These are phyloP conservation scores for Ophiostoma ulmi DNA, from an alignment of 2,329 filamentous ascomycete genomes.

Conservation along the genomic window DNA sequence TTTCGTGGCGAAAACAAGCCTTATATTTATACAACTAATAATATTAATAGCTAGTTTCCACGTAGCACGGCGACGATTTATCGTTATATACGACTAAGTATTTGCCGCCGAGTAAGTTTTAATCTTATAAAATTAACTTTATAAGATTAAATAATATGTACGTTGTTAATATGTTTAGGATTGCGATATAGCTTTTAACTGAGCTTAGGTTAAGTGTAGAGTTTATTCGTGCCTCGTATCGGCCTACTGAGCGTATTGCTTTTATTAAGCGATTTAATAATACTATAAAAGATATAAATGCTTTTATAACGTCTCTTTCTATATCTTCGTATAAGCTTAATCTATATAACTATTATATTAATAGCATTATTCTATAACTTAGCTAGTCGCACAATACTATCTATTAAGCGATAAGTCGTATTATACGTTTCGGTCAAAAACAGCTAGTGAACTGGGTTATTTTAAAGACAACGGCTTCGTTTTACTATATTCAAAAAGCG, in stretches of 20 bases:
- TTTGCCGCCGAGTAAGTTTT: background rate
- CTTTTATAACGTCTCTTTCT: background rate
- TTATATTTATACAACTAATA: background rate
- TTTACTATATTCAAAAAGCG: background rate
- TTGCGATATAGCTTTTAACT: background rate
- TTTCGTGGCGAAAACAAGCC: background rate
- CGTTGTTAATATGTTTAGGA: background rate
- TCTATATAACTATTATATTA: background rate
- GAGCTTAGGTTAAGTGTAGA: background rate
- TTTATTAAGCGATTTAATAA: background rate
- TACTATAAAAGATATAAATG: background rate
- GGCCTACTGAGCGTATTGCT: background rate
- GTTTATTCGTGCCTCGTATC: background rate
- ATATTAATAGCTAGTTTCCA: background rate
- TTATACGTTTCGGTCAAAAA: background rate
- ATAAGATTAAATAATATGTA: background rate
- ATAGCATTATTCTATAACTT: background rate
- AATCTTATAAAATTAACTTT: background rate
- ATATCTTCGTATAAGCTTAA: background rate
- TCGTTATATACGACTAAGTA: background rate
- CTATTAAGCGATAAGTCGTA: background rate
- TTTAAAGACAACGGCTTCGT: background rate
- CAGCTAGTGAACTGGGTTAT: background rate
- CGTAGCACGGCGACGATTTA: background rate
- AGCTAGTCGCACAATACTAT: background rate